A percentile compares a stretch with the other conserved stretches of the same genome.
phyloP scores from a whole-genome alignment of 2,329 filamentous ascomycete genomes.

The Exophiala sp. region DNA sequence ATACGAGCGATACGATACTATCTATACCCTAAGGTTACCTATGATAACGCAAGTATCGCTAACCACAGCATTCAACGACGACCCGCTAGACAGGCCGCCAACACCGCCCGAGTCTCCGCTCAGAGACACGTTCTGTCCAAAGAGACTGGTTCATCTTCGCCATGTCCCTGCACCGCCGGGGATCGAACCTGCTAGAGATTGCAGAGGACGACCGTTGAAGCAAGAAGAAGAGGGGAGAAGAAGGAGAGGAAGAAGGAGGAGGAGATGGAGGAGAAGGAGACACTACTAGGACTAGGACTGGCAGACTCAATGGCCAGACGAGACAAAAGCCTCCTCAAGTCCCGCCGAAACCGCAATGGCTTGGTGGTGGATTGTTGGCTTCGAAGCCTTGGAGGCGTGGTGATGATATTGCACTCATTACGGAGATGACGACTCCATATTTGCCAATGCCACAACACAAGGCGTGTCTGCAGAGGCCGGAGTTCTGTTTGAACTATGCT shows the following conservation, averaged over 20 bases:
- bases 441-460: too few species aligned
- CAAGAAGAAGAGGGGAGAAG: too few species aligned
- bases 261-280: too few species aligned
- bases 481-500: not conserved
- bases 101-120: constrained; percentile 8
- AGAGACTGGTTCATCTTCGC: not conserved
- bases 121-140: constrained; percentile 5
- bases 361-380: not conserved
- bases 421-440: too few species aligned
- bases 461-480: not conserved
- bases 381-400: too few species aligned
- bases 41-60: not conserved
- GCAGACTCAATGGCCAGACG: too few species aligned
- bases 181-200: not conserved
- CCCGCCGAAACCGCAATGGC: not conserved
- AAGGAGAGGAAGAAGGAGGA: too few species aligned
- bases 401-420: too few species aligned
- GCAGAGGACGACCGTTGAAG: not conserved
- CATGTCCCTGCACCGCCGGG: constrained; percentile 3
- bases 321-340: too few species aligned
- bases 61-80: not conserved
- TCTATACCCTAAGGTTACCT: too few species aligned
- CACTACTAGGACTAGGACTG: too few species aligned
- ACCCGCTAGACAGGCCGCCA: not conserved
- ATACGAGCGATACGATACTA: too few species aligned